Percentiles rank a stretch among this genome's conserved stretches.
Conservation (phyloP, 179 eudicot species). For the Beta lomatogona region DNA sequence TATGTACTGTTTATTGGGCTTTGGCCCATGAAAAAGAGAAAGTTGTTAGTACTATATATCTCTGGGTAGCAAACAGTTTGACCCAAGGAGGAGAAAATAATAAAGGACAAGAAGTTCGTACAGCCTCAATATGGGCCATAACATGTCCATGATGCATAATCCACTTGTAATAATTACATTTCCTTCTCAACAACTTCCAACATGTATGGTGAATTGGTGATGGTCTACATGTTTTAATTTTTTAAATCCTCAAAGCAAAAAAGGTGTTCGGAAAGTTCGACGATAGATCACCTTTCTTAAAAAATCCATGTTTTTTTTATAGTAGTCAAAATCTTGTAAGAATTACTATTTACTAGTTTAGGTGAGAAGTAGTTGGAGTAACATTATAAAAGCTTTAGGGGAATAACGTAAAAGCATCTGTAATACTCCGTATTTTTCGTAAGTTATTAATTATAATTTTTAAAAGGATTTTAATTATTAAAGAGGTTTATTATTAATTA, state of each 20-base stretch:
- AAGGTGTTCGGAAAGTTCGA: neutral
- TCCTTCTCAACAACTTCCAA: conserved; percentile 6
- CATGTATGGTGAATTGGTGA: neutral
- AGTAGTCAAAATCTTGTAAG: too few relatives aligned
- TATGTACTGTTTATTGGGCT: neutral
- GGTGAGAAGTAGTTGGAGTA: too few relatives aligned
- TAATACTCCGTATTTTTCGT: too few relatives aligned
- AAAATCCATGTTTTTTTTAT: too few relatives aligned
- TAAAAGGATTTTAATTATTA: too few relatives aligned
- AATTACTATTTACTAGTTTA: too few relatives aligned
- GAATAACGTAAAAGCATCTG: too few relatives aligned
- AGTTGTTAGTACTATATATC: neutral
- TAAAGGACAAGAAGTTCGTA: conserved; percentile 13
- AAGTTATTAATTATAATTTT: too few relatives aligned
- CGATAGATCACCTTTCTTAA: neutral
- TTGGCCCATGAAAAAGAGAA: neutral
- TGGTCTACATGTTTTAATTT: conserved; percentile 13
- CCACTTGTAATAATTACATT: neutral
- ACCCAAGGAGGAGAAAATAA: neutral
- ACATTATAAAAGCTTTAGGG: too few relatives aligned
- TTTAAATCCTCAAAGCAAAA: neutral
- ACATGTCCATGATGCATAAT: neutral
- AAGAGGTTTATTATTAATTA: too few relatives aligned
- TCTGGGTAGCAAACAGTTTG: neutral
- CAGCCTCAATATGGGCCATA: conserved; percentile 13